A percentile compares a stretch with the other conserved stretches of the same genome.
These are phyloP conservation scores for Cryphonectria radicalis DNA, from an alignment of 2,329 filamentous ascomycete genomes.

Conservation along the genomic window DNA sequence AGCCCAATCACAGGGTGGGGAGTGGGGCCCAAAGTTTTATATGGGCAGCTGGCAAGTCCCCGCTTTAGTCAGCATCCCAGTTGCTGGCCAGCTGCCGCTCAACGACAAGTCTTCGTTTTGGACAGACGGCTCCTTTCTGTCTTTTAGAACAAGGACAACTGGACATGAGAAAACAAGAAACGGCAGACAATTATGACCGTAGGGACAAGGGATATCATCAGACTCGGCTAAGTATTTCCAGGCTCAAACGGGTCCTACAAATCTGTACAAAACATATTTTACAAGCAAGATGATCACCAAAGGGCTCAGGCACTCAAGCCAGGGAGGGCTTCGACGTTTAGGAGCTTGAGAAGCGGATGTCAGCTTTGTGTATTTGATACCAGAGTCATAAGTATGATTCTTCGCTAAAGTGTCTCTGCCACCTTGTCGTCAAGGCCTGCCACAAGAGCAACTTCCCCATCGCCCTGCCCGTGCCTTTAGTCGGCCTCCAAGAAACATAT, in stretches of 20 bases:
- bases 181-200: background rate
- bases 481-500: background rate
- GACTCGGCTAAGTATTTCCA: background rate
- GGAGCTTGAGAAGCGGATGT: background rate
- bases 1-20: slow-evolving; percentile 10
- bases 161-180: background rate
- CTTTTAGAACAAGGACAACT: background rate
- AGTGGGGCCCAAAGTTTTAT: background rate
- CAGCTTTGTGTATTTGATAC: background rate
- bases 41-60: slow-evolving; percentile 10
- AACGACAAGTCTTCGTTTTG: slow-evolving; percentile 12
- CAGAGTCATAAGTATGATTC: background rate
- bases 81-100: slow-evolving; percentile 13
- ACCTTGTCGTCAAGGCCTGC: background rate
- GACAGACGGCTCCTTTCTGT: background rate
- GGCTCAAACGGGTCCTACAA: background rate
- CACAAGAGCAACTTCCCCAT: background rate
- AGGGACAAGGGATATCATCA: background rate
- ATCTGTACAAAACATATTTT: background rate
- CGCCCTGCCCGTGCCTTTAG: background rate
- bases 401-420: background rate
- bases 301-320: background rate
- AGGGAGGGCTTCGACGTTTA: background rate
- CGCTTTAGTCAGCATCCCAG: slow-evolving; percentile 18
- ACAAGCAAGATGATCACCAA: background rate